Conservation (phyloP, 306 rosid genomes). For the Vigna hirtella region DNA sequence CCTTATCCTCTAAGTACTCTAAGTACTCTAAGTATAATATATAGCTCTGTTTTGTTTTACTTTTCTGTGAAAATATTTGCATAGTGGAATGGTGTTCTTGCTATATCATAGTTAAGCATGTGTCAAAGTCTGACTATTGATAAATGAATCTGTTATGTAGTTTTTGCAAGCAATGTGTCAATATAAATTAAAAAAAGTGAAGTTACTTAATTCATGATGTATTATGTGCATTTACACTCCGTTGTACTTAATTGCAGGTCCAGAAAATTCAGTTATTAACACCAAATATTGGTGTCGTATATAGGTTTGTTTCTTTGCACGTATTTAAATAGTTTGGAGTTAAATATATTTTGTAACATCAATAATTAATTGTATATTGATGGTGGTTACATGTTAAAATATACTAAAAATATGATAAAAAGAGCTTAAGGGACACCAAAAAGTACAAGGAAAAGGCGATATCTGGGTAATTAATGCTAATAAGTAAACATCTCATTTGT, state of each 20-base stretch:
- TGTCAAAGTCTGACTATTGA: conserved; percentile 4
- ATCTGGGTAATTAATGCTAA: too few relatives aligned
- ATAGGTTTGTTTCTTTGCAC: conserved; percentile 64
- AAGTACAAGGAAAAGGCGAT: too few relatives aligned
- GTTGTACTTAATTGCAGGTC: conserved; percentile 62
- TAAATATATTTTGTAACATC: conserved; percentile 23
- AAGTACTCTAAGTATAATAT: not conserved
- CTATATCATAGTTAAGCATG: not conserved
- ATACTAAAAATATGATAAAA: too few relatives aligned
- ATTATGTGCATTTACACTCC: conserved; percentile 7
- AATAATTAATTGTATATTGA: not conserved
- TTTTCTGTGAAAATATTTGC: not conserved
- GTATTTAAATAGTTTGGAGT: conserved; percentile 41
- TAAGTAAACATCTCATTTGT: too few relatives aligned
- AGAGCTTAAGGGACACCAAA: too few relatives aligned
- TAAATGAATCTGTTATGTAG: not conserved
- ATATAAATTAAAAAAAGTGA: not conserved
- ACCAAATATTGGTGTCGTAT: conserved; percentile 94
- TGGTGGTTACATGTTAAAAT: not conserved
- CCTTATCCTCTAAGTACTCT: conserved; percentile 10
- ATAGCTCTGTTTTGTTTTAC: not conserved
- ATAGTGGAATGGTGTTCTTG: not conserved
- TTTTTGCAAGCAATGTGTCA: not conserved
- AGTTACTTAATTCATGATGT: conserved; percentile 12
- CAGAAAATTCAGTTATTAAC: conserved; percentile 87